These are phyloP conservation scores for Schwanniomyces yamadae DNA, from an alignment of 805 yeast species.

Conservation along the genomic window DNA sequence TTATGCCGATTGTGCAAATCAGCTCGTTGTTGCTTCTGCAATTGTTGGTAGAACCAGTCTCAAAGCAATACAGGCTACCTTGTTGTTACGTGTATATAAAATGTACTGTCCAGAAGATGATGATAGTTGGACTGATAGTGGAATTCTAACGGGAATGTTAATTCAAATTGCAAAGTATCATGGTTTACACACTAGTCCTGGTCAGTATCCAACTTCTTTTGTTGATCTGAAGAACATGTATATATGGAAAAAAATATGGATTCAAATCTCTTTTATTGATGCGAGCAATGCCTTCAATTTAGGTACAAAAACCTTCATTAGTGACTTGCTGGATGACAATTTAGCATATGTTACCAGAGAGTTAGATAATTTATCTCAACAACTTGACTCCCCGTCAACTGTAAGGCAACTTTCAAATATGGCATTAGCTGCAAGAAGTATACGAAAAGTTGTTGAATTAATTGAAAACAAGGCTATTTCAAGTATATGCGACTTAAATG, in stretches of 20 bases:
- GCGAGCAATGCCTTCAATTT: constrained; percentile 5
- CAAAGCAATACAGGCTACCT: constrained; percentile 4
- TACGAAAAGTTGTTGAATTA: constrained; percentile 1
- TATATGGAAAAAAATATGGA: constrained; percentile 7
- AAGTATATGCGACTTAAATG: not conserved
- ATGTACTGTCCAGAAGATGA: constrained; percentile 8
- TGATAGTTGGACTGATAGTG: constrained; percentile 1
- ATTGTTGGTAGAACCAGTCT: not conserved
- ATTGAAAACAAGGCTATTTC: not conserved
- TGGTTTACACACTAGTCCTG: constrained; percentile 4
- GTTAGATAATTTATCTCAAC: constrained; percentile 60
- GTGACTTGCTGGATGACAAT: not conserved
- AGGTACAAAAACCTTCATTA: not conserved
- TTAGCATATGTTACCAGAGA: constrained; percentile 47
- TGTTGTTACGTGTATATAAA: constrained; percentile 6
- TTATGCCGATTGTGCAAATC: constrained; percentile 1
- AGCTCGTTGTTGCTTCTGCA: not conserved
- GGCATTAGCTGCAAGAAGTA: not conserved
- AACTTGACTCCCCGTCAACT: not conserved
- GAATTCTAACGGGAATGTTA: constrained; percentile 3
- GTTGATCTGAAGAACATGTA: not conserved
- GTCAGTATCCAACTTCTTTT: not conserved
- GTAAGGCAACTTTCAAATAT: constrained; percentile 2
- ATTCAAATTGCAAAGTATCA: constrained; percentile 7
- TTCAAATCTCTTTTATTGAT: constrained; percentile 4